Evolutionary conservation across 306 rosid species (phyloP).

Genomic region (Gastrolobium bilobum): DNA sequence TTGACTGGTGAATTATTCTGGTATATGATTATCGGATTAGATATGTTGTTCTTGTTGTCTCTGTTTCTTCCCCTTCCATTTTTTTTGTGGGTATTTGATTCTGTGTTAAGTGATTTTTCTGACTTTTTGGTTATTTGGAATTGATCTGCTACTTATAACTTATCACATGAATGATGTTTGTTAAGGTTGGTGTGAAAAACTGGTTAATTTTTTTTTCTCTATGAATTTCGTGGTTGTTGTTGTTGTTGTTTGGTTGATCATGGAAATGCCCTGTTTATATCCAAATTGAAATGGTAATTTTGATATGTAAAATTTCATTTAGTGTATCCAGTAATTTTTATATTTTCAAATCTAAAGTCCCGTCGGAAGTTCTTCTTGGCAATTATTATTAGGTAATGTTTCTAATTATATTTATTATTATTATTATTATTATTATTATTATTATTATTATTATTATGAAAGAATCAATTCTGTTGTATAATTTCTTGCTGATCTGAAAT

Average conservation of each 20-base stretch:
- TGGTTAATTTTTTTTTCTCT: not conserved
- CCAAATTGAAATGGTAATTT: constrained; percentile 3
- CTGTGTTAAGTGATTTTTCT: constrained; percentile 28
- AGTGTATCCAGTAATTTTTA: not conserved
- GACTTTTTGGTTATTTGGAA: constrained; percentile 18
- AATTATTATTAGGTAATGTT: not conserved
- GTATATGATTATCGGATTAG: constrained; percentile 29
- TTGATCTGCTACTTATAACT: constrained; percentile 25
- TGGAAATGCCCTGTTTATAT: constrained; percentile 25
- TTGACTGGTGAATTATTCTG: not conserved
- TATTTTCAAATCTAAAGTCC: constrained; percentile 4
- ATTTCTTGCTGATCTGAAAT: not conserved
- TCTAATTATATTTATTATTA: constrained; percentile 13
- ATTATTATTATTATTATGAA: constrained; percentile 1
- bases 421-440: too few relatives aligned
- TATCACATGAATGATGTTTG: not conserved
- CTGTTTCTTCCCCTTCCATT: not conserved
- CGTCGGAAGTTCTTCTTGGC: constrained; percentile 9
- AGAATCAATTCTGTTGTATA: not conserved
- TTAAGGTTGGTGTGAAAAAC: not conserved
- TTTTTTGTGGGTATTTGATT: constrained; percentile 43
- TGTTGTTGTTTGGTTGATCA: constrained; percentile 16
- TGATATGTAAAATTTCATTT: not conserved
- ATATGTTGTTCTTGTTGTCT: constrained; percentile 27
- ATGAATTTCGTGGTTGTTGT: not conserved